These are phyloP conservation scores for Ligustrum vulgare DNA, from an alignment of 257 asterid species.

Conservation along the genomic window DNA sequence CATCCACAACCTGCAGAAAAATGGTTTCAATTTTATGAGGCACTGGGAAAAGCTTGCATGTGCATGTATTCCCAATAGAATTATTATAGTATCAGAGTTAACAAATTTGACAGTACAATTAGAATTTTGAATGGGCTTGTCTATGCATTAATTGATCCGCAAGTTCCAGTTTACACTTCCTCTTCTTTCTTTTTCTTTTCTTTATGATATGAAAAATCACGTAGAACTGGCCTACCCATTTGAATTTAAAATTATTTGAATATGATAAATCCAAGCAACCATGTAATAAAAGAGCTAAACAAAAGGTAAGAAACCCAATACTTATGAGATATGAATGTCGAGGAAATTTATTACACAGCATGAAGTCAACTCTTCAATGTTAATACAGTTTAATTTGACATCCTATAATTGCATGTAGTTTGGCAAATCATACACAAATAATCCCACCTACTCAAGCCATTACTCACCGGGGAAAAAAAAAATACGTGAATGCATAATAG, in stretches of 20 bases:
- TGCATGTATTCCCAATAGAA: background rate
- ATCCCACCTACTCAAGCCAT: background rate
- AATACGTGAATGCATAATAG: background rate
- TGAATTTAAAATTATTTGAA: background rate
- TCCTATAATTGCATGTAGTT: background rate
- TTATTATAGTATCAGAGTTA: background rate
- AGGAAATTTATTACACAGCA: background rate
- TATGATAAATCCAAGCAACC: background rate
- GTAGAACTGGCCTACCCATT: background rate
- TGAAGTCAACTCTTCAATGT: background rate
- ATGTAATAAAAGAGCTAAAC: no score
- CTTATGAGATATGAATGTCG: background rate
- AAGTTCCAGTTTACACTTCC: background rate
- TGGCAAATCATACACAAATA: background rate
- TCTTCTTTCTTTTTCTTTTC: background rate
- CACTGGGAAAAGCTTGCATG: no score
- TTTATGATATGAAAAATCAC: background rate
- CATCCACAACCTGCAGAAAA: conserved; percentile 81
- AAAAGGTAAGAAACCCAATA: no score
- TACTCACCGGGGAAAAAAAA: background rate
- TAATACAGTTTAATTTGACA: background rate
- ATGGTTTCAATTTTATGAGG: background rate
- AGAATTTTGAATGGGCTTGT: background rate
- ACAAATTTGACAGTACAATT: background rate
- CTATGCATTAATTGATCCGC: background rate